Conservation (phyloP, 345 rosid species). For the Erucastrum elatum region DNA sequence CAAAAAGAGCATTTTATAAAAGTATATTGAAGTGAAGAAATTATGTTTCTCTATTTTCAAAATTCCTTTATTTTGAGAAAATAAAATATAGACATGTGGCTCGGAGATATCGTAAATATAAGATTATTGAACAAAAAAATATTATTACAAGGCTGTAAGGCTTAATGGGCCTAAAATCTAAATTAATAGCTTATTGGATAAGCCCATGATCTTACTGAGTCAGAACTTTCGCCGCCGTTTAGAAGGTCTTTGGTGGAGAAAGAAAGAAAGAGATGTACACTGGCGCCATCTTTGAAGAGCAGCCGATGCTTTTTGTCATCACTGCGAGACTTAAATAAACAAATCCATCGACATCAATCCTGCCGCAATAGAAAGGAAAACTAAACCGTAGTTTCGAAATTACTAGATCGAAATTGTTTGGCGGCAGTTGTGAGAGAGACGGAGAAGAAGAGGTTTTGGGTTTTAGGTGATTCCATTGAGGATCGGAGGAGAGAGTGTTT, state of each 20-base stretch:
- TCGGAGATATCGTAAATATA: too few species aligned
- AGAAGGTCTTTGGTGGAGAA: neutral
- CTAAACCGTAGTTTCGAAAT: neutral
- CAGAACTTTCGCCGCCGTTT: neutral
- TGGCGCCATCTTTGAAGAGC: constrained; percentile 37
- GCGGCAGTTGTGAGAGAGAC: constrained; percentile 5
- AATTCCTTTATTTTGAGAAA: too few species aligned
- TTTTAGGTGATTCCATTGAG: constrained; percentile 13
- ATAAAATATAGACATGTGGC: too few species aligned
- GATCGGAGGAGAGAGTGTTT: neutral
- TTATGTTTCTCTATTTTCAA: too few species aligned
- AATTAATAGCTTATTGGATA: too few species aligned
- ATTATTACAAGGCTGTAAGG: too few species aligned
- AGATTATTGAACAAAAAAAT: too few species aligned
- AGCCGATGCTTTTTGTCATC: neutral
- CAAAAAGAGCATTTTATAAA: too few species aligned
- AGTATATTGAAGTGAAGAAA: too few species aligned
- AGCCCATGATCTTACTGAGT: neutral
- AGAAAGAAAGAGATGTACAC: neutral
- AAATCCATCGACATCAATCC: neutral
- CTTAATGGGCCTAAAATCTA: too few species aligned
- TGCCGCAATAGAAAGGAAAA: neutral
- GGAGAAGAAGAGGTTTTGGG: constrained; percentile 5
- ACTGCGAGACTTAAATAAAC: neutral
- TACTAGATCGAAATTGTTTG: constrained; percentile 3